phyloP scores from a whole-genome alignment of 164 flowering plant genomes.

The Piper betle region DNA sequence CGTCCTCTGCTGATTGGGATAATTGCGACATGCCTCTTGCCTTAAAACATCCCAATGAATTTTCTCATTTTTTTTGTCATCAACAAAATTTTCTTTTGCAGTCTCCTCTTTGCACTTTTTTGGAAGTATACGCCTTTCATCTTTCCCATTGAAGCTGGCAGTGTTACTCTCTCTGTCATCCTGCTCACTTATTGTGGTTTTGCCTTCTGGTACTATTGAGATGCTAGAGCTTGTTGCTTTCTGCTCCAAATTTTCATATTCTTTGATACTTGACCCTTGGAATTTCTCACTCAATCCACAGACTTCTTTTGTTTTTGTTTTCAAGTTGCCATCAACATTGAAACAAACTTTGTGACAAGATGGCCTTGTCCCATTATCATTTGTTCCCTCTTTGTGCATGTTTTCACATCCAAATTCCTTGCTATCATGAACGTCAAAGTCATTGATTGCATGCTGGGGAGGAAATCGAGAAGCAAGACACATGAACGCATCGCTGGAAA shows the following conservation, averaged over 20 bases:
- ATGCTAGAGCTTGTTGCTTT: background rate
- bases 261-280: background rate
- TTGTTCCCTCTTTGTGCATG: background rate
- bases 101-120: no score
- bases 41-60: slow-evolving; percentile 65
- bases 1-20: slow-evolving; percentile 22
- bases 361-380: background rate
- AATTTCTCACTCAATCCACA: background rate
- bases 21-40: slow-evolving; percentile 24
- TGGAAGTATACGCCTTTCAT: background rate
- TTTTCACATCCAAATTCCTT: background rate
- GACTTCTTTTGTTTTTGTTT: background rate
- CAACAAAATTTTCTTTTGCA: slow-evolving; percentile 18
- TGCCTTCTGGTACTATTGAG: background rate
- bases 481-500: slow-evolving; percentile 47
- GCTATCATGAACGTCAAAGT: background rate
- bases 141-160: background rate
- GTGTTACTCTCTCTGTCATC: background rate
- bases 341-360: background rate
- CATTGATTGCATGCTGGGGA: slow-evolving; percentile 5
- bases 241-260: background rate
- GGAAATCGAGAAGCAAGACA: slow-evolving; percentile 39
- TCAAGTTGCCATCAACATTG: background rate
- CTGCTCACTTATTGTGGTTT: background rate
- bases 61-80: slow-evolving; percentile 21